A percentile compares a stretch with the other conserved stretches of the same genome.
These are phyloP conservation scores for Prunella vulgaris DNA, from an alignment of 257 asterid genomes.

Conservation along the genomic window DNA sequence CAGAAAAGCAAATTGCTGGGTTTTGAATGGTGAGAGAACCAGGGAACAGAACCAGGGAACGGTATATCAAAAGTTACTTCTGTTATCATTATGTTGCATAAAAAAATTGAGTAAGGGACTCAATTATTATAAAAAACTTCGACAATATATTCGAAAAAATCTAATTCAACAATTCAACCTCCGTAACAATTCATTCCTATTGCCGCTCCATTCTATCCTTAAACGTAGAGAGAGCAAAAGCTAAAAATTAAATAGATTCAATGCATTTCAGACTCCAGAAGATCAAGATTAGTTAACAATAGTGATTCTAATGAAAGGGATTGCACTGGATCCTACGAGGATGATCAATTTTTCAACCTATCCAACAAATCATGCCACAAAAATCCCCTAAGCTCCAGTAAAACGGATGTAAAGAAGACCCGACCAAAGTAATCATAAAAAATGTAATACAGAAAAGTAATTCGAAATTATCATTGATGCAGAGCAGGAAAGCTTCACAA, in stretches of 20 bases:
- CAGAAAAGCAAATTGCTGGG: conserved; percentile 36
- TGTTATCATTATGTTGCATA: background rate
- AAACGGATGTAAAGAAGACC: background rate
- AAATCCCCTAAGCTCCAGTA: background rate
- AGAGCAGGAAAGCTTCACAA: conserved; percentile 26
- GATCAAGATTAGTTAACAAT: background rate
- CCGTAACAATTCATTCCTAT: background rate
- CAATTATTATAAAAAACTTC: background rate
- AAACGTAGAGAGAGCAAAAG: background rate
- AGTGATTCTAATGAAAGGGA: background rate
- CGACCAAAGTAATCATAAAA: conserved; percentile 6
- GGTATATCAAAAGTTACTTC: background rate
- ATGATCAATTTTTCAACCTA: background rate
- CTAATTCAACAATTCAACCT: background rate
- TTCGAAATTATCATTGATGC: conserved; percentile 19
- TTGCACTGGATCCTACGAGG: background rate
- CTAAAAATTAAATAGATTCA: background rate
- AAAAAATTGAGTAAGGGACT: background rate
- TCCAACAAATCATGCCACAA: background rate
- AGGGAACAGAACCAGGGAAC: background rate
- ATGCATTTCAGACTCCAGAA: background rate
- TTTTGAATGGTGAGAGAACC: conserved; percentile 10
- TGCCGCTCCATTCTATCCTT: background rate
- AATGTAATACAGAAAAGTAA: conserved; percentile 1
- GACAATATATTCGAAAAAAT: background rate